Conservation (phyloP, 169 alveolate species). For the Plasmodium vivax region DNA sequence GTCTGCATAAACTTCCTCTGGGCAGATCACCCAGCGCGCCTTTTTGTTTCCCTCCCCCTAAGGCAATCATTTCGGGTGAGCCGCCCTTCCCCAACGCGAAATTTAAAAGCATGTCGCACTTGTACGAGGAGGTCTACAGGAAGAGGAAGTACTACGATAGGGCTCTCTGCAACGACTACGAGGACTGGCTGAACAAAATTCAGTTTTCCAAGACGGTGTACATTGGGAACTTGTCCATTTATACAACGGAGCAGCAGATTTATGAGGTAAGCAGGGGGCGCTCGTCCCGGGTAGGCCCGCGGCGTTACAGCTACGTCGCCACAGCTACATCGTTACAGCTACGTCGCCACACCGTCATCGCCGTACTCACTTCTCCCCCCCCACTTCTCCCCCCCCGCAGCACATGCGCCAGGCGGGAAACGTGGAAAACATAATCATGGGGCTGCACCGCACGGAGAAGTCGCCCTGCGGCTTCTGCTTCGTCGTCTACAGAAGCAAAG, state of each 20-base stretch:
- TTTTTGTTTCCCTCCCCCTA: neutral
- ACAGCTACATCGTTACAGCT: neutral
- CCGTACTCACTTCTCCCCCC: neutral
- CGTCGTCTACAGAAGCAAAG: slow-evolving; percentile 78
- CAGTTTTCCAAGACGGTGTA: slow-evolving; percentile 83
- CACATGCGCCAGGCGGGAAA: slow-evolving; percentile 78
- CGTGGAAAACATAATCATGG: slow-evolving; percentile 82
- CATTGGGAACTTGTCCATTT: slow-evolving; percentile 83
- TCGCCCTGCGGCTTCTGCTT: slow-evolving; percentile 86
- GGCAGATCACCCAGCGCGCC: neutral
- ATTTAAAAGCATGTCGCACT: slow-evolving; percentile 75
- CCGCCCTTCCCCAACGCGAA: neutral
- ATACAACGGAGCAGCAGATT: slow-evolving; percentile 84
- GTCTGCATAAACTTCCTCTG: neutral
- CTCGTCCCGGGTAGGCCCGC: neutral
- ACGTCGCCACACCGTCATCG: neutral
- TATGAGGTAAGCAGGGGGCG: slow-evolving; percentile 78
- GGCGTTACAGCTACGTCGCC: neutral
- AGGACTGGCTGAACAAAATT: slow-evolving; percentile 81
- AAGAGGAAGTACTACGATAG: slow-evolving; percentile 83
- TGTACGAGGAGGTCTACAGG: slow-evolving; percentile 79
- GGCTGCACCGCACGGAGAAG: slow-evolving; percentile 81
- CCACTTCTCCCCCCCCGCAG: neutral
- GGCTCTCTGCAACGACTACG: slow-evolving; percentile 78
- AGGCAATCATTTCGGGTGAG: no score